These are phyloP conservation scores for Septoria petroselini DNA, from an alignment of 2,329 filamentous ascomycete genomes.

Conservation along the genomic window DNA sequence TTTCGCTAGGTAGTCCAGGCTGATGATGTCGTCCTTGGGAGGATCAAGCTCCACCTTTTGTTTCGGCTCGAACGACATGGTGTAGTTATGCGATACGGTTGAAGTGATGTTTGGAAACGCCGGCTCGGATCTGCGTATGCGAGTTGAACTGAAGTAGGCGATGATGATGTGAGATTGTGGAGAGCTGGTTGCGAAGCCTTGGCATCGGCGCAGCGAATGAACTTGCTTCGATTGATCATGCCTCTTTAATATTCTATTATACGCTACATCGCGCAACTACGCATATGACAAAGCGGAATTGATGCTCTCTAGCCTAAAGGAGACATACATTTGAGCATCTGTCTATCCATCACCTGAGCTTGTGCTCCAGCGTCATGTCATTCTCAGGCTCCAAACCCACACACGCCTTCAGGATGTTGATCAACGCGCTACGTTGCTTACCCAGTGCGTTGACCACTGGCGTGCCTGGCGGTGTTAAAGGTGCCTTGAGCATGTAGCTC, in stretches of 20 bases:
- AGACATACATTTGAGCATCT: no score
- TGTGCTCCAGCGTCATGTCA: conserved; percentile 99
- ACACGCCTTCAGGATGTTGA: conserved; percentile 98
- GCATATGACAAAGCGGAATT: no score
- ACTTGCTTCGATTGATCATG: no score
- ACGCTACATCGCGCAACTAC: no score
- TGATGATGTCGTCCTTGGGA: conserved; percentile 84
- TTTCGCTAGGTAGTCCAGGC: conserved; percentile 71
- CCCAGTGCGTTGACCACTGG: conserved; percentile 92
- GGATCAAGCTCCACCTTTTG: conserved; percentile 69
- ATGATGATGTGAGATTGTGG: not conserved
- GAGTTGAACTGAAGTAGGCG: conserved; percentile 4
- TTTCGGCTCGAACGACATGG: conserved; percentile 70
- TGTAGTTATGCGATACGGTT: conserved; percentile 9
- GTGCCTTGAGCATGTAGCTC: conserved; percentile 98
- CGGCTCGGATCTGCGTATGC: conserved; percentile 1
- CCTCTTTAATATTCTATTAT: no score
- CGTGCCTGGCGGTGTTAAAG: conserved; percentile 87
- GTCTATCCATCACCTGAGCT: conserved; percentile 53
- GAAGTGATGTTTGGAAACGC: conserved; percentile 2
- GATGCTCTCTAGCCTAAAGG: no score
- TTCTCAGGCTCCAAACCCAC: conserved; percentile 95
- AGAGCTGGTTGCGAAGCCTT: no score
- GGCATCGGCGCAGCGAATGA: no score
- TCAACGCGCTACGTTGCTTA: conserved; percentile 91